Conservation (phyloP, 2,329 filamentous ascomycete genomes). For the Penicillium sp. region DNA sequence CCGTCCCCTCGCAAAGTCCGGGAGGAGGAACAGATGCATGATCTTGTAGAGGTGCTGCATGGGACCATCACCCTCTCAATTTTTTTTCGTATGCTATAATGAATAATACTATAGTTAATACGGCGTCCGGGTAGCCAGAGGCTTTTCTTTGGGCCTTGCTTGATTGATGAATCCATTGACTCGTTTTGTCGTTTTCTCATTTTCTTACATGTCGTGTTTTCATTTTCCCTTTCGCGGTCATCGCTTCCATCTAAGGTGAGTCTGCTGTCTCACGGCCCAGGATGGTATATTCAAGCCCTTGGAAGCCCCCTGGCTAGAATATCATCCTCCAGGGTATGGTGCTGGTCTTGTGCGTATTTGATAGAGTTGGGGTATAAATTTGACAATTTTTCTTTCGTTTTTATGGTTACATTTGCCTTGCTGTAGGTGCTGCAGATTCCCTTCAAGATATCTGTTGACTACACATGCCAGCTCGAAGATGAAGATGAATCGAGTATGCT, state of each 20-base stretch:
- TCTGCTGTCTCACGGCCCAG: not conserved
- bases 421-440: too few species aligned
- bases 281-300: not conserved
- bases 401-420: too few species aligned
- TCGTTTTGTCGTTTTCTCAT: conserved; percentile 22
- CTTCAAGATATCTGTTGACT: not conserved
- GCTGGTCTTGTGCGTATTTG: not conserved
- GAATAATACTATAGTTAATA: conserved; percentile 41
- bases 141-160: conserved; percentile 20
- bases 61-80: conserved; percentile 11
- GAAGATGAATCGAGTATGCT: not conserved
- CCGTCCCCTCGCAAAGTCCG: conserved; percentile 47
- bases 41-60: conserved; percentile 42
- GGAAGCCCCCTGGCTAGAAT: not conserved
- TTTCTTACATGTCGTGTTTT: conserved; percentile 11
- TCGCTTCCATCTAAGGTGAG: not conserved
- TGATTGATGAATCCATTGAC: conserved; percentile 32
- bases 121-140: conserved; percentile 37
- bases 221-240: not conserved
- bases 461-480: not conserved
- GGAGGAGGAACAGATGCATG: conserved; percentile 47
- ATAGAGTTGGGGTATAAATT: not conserved
- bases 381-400: not conserved
- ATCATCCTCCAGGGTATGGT: not conserved
- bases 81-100: conserved; percentile 33